phyloP scores from a whole-genome alignment of 2,329 filamentous ascomycete species.

The Ceratocystiopsis minuta region DNA sequence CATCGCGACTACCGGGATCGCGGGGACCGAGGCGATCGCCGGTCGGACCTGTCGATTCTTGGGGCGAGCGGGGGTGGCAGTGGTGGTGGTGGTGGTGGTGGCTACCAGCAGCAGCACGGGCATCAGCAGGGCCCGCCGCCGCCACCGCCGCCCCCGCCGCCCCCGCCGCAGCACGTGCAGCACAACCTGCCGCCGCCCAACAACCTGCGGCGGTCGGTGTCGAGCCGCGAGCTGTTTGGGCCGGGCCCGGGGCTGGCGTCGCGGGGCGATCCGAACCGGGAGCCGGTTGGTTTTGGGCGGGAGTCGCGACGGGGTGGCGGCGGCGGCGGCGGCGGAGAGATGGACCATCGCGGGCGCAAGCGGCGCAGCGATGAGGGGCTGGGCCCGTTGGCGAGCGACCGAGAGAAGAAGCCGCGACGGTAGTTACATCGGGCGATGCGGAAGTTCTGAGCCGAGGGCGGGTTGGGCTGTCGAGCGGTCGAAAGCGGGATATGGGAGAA shows the following conservation, averaged over 20 bases:
- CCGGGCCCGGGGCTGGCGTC: constrained; percentile 13
- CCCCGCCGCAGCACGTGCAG: neutral
- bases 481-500: no score
- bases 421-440: constrained; percentile 12
- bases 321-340: constrained; percentile 18
- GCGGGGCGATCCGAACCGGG: constrained; percentile 11
- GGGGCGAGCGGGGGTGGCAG: constrained; percentile 22
- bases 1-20: constrained; percentile 13
- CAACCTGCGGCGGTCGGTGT: neutral
- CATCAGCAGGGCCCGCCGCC: neutral
- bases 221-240: neutral
- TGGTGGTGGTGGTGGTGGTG: neutral
- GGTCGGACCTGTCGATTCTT: neutral
- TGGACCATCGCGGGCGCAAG: constrained; percentile 24
- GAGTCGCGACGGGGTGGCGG: constrained; percentile 16
- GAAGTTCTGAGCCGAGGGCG: no score
- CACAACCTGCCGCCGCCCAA: neutral
- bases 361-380: constrained; percentile 33
- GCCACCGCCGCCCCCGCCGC: constrained; percentile 1
- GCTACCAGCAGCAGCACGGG: constrained; percentile 1
- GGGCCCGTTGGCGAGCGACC: constrained; percentile 26
- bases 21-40: constrained; percentile 1
- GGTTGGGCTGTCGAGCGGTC: no score
- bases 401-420: constrained; percentile 36
- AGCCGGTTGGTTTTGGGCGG: constrained; percentile 12